Percentiles rank a stretch among this genome's conserved stretches.
These are phyloP conservation scores for Gliomastix tumulicola DNA, from an alignment of 2,329 filamentous ascomycete species.

Conservation along the genomic window DNA sequence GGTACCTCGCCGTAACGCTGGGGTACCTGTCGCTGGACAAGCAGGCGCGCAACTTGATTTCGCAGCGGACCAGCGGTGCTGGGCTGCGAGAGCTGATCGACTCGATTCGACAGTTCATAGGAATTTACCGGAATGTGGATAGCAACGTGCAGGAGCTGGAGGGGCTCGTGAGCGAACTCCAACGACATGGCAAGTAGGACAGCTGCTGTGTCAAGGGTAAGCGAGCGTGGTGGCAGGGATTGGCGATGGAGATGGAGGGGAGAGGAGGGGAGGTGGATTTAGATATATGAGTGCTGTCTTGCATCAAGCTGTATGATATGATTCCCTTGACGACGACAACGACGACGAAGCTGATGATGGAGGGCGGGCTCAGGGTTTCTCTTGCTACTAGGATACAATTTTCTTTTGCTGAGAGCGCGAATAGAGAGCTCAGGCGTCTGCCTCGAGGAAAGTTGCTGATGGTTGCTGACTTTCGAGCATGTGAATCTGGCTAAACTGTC, in stretches of 20 bases:
- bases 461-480: no score
- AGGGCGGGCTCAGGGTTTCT: no score
- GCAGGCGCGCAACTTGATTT: constrained; percentile 35
- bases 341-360: no score
- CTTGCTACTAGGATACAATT: no score
- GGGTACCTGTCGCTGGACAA: constrained; percentile 66
- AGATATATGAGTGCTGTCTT: no score
- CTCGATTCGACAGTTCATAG: constrained; percentile 49
- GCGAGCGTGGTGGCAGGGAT: neutral
- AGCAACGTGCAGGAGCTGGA: constrained; percentile 31
- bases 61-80: constrained; percentile 30
- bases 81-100: constrained; percentile 38
- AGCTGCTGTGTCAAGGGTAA: neutral
- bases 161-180: constrained; percentile 26
- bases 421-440: no score
- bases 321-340: no score
- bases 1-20: constrained; percentile 78
- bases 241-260: neutral
- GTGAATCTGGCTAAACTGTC: no score
- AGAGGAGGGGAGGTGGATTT: no score
- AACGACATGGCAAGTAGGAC: constrained; percentile 4
- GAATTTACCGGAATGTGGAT: constrained; percentile 42
- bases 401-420: no score
- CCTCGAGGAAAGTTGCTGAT: no score
- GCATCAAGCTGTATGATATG: no score